A percentile compares a stretch with the other conserved stretches of the same genome.
phyloP scores from a whole-genome alignment of 73 alveolate species.

The Urostyla sp. region DNA sequence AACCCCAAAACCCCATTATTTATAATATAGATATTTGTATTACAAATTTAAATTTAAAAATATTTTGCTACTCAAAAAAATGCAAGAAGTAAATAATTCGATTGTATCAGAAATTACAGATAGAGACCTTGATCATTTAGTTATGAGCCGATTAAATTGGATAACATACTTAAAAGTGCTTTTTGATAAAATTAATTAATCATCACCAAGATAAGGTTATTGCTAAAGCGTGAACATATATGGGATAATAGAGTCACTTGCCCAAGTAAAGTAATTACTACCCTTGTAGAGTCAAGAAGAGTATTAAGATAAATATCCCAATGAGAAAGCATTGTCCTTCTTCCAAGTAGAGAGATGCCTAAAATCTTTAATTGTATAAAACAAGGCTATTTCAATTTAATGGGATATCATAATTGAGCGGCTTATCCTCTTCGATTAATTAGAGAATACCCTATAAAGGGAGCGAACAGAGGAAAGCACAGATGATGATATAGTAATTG shows the following conservation, averaged over 20 bases:
- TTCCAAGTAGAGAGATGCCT: conserved; percentile 1
- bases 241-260: conserved; percentile 27
- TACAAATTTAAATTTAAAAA: no score
- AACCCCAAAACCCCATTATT: no score
- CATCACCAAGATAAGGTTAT: no score
- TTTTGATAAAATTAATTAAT: conserved; percentile 2
- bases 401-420: conserved; percentile 48
- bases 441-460: no score
- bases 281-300: conserved; percentile 23
- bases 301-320: neutral
- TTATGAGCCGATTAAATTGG: conserved; percentile 48
- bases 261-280: conserved; percentile 14
- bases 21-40: no score
- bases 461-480: no score
- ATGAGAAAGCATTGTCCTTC: conserved; percentile 21
- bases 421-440: no score
- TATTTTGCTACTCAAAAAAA: no score
- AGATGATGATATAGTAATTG: no score
- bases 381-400: neutral
- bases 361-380: neutral
- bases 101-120: no score
- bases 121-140: conserved; percentile 3
- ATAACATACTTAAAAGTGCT: conserved; percentile 46
- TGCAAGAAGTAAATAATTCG: no score
- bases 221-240: conserved; percentile 13